Evolutionary conservation across 2,329 filamentous ascomycete genomes (phyloP).

Genomic region (Aspergillus viridinutans): DNA sequence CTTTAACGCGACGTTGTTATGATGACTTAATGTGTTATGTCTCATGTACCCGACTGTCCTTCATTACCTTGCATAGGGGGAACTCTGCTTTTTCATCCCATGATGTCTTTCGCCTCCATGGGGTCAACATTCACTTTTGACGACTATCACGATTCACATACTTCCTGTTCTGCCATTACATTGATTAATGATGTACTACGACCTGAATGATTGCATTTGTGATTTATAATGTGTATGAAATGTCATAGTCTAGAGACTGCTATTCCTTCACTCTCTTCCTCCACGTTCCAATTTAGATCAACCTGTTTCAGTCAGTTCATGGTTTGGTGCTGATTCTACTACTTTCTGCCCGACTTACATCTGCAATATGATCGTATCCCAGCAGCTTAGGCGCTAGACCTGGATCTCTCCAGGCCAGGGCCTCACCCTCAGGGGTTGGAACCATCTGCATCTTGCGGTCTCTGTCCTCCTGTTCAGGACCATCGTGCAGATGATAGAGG

Average conservation of each 20-base stretch:
- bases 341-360: conserved; percentile 23
- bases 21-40: background rate
- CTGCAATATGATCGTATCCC: conserved; percentile 38
- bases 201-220: background rate
- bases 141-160: background rate
- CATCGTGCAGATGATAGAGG: conserved; percentile 60
- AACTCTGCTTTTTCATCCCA: background rate
- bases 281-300: conserved; percentile 6
- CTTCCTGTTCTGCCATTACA: background rate
- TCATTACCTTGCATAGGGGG: background rate
- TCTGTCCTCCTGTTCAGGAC: conserved; percentile 18
- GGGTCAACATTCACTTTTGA: background rate
- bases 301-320: conserved; percentile 5
- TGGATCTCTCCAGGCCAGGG: conserved; percentile 42
- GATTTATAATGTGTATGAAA: background rate
- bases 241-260: background rate
- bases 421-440: conserved; percentile 38
- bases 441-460: conserved; percentile 18
- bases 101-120: background rate
- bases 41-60: background rate
- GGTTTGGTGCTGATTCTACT: background rate
- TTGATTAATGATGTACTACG: background rate
- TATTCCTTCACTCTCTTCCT: background rate
- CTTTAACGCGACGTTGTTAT: background rate
- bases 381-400: conserved; percentile 33